These are phyloP conservation scores for Spathaspora passalidarum DNA, from an alignment of 805 yeast species.

Conservation along the genomic window DNA sequence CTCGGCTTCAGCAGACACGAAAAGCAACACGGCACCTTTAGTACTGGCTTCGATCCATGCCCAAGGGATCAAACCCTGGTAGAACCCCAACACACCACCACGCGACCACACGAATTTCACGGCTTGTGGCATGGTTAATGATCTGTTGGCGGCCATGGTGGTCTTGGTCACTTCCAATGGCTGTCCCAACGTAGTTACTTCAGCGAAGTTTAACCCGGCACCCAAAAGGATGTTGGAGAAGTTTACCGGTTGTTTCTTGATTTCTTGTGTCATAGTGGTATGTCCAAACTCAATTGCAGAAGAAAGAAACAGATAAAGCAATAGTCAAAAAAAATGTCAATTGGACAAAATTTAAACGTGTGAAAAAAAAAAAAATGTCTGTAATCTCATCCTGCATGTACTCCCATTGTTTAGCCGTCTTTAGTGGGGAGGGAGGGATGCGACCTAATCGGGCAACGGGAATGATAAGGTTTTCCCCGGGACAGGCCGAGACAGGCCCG, in stretches of 20 bases:
- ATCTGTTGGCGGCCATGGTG: conserved; percentile 96
- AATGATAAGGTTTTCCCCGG: no score
- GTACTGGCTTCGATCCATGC: conserved; percentile 99
- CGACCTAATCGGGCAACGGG: no score
- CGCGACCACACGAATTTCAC: conserved; percentile 81
- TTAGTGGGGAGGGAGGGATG: no score
- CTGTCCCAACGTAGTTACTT: conserved; percentile 93
- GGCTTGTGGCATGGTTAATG: conserved; percentile 63
- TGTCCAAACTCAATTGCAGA: no score
- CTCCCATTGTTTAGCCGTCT: no score
- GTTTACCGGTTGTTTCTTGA: conserved; percentile 81
- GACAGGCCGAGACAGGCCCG: no score
- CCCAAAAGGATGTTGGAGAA: conserved; percentile 90
- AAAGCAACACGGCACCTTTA: conserved; percentile 92
- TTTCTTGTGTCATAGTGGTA: conserved; percentile 12
- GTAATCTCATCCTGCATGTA: no score
- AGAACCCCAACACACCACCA: conserved; percentile 90
- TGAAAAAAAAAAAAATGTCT: no score
- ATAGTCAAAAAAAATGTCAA: no score
- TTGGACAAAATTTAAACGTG: no score
- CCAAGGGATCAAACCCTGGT: conserved; percentile 98
- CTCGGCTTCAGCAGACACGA: conserved; percentile 91
- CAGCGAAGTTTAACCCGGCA: conserved; percentile 88
- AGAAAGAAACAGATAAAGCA: no score
- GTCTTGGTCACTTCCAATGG: conserved; percentile 95